Evolutionary conservation across 1,284 basidiomycete genomes (phyloP), one percentile per base, ranked within the genome.

Genomic region (Trametes pubescens): DNA sequence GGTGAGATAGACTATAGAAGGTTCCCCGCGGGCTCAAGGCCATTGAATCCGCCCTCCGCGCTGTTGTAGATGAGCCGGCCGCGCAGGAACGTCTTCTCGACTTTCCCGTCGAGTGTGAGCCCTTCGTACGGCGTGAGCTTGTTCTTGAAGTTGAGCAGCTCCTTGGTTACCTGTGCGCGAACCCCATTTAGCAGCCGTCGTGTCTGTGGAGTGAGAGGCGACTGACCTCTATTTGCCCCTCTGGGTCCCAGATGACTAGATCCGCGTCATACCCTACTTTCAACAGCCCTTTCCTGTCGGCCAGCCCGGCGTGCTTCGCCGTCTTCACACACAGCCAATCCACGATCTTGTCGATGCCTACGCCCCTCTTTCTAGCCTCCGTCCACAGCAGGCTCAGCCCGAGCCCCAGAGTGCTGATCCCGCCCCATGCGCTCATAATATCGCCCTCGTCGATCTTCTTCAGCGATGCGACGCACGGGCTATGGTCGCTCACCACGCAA

Each of bases 401-500:
- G 16, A 98, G 81, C 5, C 96, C 96, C 24, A 98, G 84, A 4
- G 93, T 91, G 64, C 90, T 91, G 65, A 98, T 93, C 0, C 96
- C 96, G 57, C 96, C 96, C 96, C 96, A 98, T 0, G 96, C 94
- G 22, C 81, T 76, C 90, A 96, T 92, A 66, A 97, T 84, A 72
- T 95, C 85, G 1, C 93, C 91, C 48, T 86, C 82, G 24, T 91
- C 88, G n/a, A 94, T 75, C 65, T 85, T 85, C 80, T 98, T 98
- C 65, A 98, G 79, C 71, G 91, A 87, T 32, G 86, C 82, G 13
- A 92, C 84, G 77, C 95, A 98, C 13, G 96, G 96, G 69, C 93
- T 95, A 75, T 98, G 96, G 79, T 98, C 96, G 55, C 93, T 95
- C 16, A 98, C 95, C 59, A 98, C 87, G 73, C 86, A 95, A 76